Percentiles rank a stretch among this genome's conserved stretches.
Conservation (phyloP, 192 early-diverging fungal genomes). For the Podila clonocystis region DNA sequence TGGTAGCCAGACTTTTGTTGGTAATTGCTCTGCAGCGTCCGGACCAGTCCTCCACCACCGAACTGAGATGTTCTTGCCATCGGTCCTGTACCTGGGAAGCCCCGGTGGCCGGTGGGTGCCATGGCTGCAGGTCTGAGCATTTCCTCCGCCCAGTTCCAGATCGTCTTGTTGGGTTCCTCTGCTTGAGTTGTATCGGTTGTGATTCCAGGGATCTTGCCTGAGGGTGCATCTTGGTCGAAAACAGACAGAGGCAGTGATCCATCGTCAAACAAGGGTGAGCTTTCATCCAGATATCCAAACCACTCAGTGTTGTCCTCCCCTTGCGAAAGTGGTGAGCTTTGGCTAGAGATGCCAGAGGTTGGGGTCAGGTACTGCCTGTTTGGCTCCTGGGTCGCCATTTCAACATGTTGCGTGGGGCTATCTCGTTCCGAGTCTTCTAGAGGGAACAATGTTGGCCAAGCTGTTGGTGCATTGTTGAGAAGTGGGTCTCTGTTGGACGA, state of each 20-base stretch:
- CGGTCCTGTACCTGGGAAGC: constrained; percentile 9
- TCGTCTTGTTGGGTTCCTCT: background rate
- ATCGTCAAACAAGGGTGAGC: background rate
- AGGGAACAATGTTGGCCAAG: constrained; percentile 36
- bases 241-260: background rate
- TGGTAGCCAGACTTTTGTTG: constrained; percentile 24
- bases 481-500: constrained; percentile 14
- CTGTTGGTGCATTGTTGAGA: constrained; percentile 9
- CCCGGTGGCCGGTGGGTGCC: constrained; percentile 20
- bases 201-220: background rate
- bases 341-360: background rate
- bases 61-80: background rate
- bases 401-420: too few species aligned
- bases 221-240: background rate
- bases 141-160: constrained; percentile 21
- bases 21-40: constrained; percentile 2
- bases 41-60: constrained; percentile 13
- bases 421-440: background rate
- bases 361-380: background rate
- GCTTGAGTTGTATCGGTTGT: background rate
- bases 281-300: background rate
- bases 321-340: background rate
- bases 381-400: background rate
- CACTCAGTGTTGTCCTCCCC: background rate
- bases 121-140: constrained; percentile 10